These are phyloP conservation scores for Theobroma cacao DNA, from an alignment of 345 rosid genomes.

Conservation along the genomic window DNA sequence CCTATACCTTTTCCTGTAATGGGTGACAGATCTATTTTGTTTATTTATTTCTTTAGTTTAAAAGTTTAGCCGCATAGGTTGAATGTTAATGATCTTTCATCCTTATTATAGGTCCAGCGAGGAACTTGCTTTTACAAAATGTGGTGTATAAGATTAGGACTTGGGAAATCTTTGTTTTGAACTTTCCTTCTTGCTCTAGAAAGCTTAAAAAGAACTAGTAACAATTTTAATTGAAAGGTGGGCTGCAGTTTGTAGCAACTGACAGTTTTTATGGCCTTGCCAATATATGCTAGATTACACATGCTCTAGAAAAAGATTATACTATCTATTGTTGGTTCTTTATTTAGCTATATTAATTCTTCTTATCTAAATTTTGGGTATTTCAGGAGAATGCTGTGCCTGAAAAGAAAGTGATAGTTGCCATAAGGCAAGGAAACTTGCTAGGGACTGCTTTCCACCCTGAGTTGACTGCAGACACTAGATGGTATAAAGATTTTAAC, in stretches of 20 bases:
- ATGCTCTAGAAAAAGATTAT: neutral
- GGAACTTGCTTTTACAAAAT: neutral
- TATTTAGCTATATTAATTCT: neutral
- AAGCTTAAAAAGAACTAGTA: neutral
- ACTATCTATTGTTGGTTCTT: neutral
- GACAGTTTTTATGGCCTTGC: neutral
- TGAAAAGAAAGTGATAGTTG: constrained; percentile 75
- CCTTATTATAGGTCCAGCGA: neutral
- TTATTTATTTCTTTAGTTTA: neutral
- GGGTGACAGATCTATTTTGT: neutral
- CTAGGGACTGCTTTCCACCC: constrained; percentile 96
- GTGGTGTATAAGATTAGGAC: neutral
- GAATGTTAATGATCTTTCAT: neutral
- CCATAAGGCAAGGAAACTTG: constrained; percentile 78
- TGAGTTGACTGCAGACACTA: constrained; percentile 85
- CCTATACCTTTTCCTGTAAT: neutral
- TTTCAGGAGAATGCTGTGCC: constrained; percentile 64
- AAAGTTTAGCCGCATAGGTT: neutral
- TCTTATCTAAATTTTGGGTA: constrained; percentile 11
- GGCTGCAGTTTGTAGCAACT: neutral
- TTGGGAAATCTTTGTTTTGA: neutral
- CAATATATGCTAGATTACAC: neutral
- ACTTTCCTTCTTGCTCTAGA: neutral
- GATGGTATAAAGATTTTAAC: constrained; percentile 54
- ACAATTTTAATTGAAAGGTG: neutral